Conservation (phyloP, 306 rosid species). For the Benincasa hispida region DNA sequence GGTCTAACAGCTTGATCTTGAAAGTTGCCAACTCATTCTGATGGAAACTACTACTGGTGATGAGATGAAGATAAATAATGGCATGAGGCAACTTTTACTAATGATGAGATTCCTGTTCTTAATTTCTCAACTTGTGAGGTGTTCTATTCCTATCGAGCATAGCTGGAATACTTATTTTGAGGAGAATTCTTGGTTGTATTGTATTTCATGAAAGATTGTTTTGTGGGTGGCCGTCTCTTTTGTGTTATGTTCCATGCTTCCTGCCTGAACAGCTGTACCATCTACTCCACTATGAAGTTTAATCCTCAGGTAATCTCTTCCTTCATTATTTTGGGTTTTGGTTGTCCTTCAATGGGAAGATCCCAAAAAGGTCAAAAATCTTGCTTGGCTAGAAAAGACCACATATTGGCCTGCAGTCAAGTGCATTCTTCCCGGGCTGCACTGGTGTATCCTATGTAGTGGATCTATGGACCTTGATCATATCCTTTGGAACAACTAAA, state of each 20-base stretch:
- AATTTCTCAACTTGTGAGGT: neutral
- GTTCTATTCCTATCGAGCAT: neutral
- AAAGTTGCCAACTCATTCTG: neutral
- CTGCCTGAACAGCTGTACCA: neutral
- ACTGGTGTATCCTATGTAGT: neutral
- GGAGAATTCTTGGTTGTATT: neutral
- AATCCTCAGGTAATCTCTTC: neutral
- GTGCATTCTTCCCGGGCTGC: neutral
- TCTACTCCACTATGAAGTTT: neutral
- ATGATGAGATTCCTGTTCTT: neutral
- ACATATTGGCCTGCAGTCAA: neutral
- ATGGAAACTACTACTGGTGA: neutral
- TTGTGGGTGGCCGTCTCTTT: neutral
- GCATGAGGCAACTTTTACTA: neutral
- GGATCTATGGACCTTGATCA: neutral
- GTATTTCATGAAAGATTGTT: neutral
- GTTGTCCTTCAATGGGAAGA: neutral
- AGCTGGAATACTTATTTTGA: neutral
- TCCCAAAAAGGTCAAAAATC: neutral
- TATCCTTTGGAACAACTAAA: neutral
- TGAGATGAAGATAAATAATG: neutral
- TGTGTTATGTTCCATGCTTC: neutral
- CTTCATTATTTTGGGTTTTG: neutral
- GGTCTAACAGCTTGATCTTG: neutral
- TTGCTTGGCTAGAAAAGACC: neutral